Conservation (phyloP, 306 rosid genomes). For the Pyrus bretschneideri region DNA sequence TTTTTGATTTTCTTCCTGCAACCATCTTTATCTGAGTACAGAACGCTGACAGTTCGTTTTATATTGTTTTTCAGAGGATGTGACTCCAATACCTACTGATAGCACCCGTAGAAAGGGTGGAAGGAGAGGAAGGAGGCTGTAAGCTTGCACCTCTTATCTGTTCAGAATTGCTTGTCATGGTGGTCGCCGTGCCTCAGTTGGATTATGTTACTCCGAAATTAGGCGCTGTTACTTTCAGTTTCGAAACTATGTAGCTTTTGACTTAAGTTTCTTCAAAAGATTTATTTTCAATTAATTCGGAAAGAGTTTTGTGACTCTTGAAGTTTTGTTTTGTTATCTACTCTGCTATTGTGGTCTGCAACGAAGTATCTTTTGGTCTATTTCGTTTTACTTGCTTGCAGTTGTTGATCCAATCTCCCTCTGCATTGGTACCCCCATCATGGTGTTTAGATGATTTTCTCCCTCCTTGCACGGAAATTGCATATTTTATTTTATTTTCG, state of each 20-base stretch:
- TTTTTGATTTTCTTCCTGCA: background rate
- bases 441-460: no score
- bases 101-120: conserved; percentile 90
- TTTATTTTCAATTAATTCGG: conserved; percentile 5
- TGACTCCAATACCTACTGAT: conserved; percentile 73
- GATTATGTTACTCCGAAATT: conserved; percentile 8
- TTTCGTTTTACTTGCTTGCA: no score
- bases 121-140: conserved; percentile 77
- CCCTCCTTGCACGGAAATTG: no score
- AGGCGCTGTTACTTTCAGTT: conserved; percentile 23
- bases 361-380: background rate
- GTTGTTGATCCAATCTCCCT: no score
- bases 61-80: conserved; percentile 58
- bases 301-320: background rate
- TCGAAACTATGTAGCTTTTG: conserved; percentile 28
- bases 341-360: background rate
- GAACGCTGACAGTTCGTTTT: background rate
- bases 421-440: no score
- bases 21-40: background rate
- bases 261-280: background rate
- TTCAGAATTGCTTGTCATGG: conserved; percentile 1
- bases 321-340: background rate
- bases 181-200: conserved; percentile 11
- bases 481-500: no score
- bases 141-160: conserved; percentile 16